These are phyloP conservation scores for Agaricus subrufescens DNA, from an alignment of 768 basidiomycete species.

Conservation along the genomic window DNA sequence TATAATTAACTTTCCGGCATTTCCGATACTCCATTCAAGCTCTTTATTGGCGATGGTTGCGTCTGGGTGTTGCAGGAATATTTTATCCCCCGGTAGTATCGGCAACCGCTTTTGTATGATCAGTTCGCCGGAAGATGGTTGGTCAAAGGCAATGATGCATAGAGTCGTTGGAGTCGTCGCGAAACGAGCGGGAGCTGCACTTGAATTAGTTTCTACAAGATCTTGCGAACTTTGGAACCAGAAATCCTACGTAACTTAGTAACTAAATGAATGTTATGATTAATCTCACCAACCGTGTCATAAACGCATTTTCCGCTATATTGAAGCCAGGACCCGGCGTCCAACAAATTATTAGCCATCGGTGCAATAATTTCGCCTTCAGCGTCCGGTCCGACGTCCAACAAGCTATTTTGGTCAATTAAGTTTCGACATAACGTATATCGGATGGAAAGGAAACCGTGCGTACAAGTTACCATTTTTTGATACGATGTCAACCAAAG, in stretches of 20 bases:
- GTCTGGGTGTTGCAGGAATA: constrained; percentile 36
- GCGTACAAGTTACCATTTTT: constrained; percentile 61
- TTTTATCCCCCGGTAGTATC: constrained; percentile 34
- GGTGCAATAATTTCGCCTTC: constrained; percentile 49
- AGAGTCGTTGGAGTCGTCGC: constrained; percentile 46
- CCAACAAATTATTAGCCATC: constrained; percentile 41
- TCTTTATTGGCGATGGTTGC: not conserved
- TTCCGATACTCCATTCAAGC: constrained; percentile 15
- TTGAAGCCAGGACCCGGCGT: constrained; percentile 48
- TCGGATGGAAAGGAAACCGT: not conserved
- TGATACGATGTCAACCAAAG: constrained; percentile 51
- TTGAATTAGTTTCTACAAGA: not conserved
- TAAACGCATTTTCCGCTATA: constrained; percentile 49
- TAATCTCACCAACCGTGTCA: constrained; percentile 34
- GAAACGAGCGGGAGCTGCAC: constrained; percentile 34
- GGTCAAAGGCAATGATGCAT: constrained; percentile 41
- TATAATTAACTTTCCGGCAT: constrained; percentile 23
- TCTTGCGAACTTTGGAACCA: constrained; percentile 45
- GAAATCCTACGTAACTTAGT: constrained; percentile 28
- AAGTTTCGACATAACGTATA: not conserved
- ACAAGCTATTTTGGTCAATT: constrained; percentile 26
- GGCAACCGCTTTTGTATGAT: constrained; percentile 37
- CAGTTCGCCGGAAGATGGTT: constrained; percentile 28
- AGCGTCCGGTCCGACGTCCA: constrained; percentile 51
- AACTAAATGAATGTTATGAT: not conserved